Evolutionary conservation across 345 rosid species (phyloP).

Genomic region (Luvunga scandens): DNA sequence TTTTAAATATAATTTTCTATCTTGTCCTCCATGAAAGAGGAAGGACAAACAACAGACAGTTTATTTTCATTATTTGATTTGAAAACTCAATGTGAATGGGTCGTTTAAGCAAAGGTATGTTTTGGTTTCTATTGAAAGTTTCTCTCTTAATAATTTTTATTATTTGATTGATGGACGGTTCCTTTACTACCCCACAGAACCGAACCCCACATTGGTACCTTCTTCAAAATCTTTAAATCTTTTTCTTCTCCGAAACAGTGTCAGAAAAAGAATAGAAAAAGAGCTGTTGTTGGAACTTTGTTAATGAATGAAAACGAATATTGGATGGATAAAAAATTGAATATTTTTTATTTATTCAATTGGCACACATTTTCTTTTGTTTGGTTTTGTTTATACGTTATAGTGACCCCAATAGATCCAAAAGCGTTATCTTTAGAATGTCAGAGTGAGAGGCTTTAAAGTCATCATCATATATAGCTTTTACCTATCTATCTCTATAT

Average conservation of each 20-base stretch:
- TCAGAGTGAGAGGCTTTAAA: slow-evolving; percentile 25
- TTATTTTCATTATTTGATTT: slow-evolving; percentile 28
- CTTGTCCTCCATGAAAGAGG: slow-evolving; percentile 33
- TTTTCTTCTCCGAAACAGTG: slow-evolving; percentile 20
- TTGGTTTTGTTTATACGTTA: background rate
- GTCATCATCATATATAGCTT: slow-evolving; percentile 16
- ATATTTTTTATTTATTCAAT: background rate
- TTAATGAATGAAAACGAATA: background rate
- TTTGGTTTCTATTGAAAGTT: slow-evolving; percentile 1
- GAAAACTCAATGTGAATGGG: slow-evolving; percentile 41
- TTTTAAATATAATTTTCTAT: slow-evolving; percentile 1
- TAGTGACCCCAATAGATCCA: slow-evolving; percentile 22
- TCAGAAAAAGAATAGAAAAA: slow-evolving; percentile 19
- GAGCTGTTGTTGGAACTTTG: slow-evolving; percentile 5
- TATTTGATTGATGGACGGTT: slow-evolving; percentile 20
- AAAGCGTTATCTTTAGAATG: slow-evolving; percentile 45
- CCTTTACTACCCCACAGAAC: background rate
- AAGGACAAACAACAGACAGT: background rate
- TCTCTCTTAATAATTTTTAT: background rate
- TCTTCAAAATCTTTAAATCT: slow-evolving; percentile 6
- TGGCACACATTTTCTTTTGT: background rate
- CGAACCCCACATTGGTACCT: slow-evolving; percentile 5
- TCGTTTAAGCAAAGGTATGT: slow-evolving; percentile 36
- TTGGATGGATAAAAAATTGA: background rate
- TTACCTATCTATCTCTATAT: background rate